These are phyloP conservation scores for Trichoderma polysporum DNA, from an alignment of 2,329 filamentous ascomycete genomes.

Conservation along the genomic window DNA sequence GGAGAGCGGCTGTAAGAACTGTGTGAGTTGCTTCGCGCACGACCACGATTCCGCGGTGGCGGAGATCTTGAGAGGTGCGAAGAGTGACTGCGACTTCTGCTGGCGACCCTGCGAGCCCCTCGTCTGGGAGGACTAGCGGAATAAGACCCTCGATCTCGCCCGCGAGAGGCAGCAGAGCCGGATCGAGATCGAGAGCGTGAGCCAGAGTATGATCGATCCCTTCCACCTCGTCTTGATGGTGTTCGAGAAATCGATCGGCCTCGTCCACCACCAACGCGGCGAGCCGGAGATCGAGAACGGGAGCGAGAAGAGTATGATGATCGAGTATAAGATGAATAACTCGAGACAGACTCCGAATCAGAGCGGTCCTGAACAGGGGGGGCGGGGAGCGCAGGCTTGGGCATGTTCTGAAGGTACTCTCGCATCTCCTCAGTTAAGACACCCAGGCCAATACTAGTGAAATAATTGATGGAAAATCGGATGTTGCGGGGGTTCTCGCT, in stretches of 20 bases:
- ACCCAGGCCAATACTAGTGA: slow-evolving; percentile 97
- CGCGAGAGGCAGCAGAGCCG: slow-evolving; percentile 29
- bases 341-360: slow-evolving; percentile 71
- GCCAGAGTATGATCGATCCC: slow-evolving; percentile 45
- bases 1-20: slow-evolving; percentile 36
- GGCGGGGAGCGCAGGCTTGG: slow-evolving; percentile 76
- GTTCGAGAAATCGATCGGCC: slow-evolving; percentile 33
- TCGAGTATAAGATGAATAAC: slow-evolving; percentile 72
- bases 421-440: slow-evolving; percentile 93
- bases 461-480: slow-evolving; percentile 98
- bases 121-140: slow-evolving; percentile 35
- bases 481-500: slow-evolving; percentile 85
- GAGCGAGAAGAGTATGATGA: slow-evolving; percentile 49
- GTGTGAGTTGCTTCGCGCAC: slow-evolving; percentile 33
- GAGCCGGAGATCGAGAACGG: slow-evolving; percentile 30
- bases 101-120: slow-evolving; percentile 27
- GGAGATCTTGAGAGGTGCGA: slow-evolving; percentile 32
- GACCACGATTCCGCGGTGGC: slow-evolving; percentile 30
- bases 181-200: slow-evolving; percentile 40
- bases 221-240: slow-evolving; percentile 27
- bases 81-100: slow-evolving; percentile 25
- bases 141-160: slow-evolving; percentile 28
- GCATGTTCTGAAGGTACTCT: slow-evolving; percentile 83
- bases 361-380: slow-evolving; percentile 59
- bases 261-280: slow-evolving; percentile 25